Evolutionary conservation across 106 monocot species (phyloP).

Genomic region (Iris macrosiphon): DNA sequence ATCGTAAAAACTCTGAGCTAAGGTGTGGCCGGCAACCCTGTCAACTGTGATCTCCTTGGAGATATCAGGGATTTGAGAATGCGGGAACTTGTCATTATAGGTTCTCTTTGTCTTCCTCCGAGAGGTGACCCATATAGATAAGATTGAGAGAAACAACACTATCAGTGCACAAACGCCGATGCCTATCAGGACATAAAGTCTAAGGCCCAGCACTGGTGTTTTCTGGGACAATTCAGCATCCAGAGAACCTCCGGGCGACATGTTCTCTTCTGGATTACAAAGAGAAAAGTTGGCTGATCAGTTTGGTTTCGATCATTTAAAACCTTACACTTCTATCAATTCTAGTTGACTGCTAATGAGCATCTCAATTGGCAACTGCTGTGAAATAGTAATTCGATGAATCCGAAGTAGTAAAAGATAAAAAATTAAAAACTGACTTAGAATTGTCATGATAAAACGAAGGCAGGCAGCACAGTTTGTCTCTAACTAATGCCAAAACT

Average conservation of each 20-base stretch:
- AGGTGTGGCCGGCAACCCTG: slow-evolving; percentile 22
- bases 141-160: slow-evolving; percentile 28
- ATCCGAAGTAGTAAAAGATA: neutral
- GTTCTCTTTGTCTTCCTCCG: slow-evolving; percentile 25
- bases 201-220: slow-evolving; percentile 45
- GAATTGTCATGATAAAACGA: neutral
- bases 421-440: neutral
- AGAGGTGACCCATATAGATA: slow-evolving; percentile 34
- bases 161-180: slow-evolving; percentile 31
- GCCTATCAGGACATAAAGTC: slow-evolving; percentile 53
- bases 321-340: neutral
- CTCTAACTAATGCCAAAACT: neutral
- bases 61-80: slow-evolving; percentile 60
- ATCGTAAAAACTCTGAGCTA: slow-evolving; percentile 33
- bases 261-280: slow-evolving; percentile 15
- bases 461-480: neutral
- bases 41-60: slow-evolving; percentile 79
- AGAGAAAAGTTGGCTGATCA: neutral
- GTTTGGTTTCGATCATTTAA: neutral
- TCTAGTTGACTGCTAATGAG: neutral
- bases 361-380: neutral
- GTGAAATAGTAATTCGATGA: neutral
- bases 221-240: slow-evolving; percentile 27
- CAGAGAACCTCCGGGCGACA: slow-evolving; percentile 37
- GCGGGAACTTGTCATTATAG: slow-evolving; percentile 21